Percentiles rank a stretch among this genome's conserved stretches.
Evolutionary conservation across 1,284 basidiomycete genomes (phyloP).

Genomic region (Takashimella koratensis): DNA sequence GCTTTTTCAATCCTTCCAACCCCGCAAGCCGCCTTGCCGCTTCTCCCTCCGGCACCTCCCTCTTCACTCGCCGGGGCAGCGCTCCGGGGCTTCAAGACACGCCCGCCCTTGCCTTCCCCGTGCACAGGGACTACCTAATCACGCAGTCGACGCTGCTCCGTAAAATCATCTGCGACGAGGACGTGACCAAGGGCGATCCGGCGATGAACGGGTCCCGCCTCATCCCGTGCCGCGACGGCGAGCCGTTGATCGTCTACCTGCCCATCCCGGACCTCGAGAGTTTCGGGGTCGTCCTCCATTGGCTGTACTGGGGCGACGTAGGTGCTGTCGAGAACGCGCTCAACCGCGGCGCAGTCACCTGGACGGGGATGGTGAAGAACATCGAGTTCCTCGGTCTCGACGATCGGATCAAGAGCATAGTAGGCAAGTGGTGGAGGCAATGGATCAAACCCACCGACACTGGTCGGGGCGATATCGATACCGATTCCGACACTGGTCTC

Average conservation of each 20-base stretch:
- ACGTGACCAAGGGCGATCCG: constrained; percentile 6
- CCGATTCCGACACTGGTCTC: background rate
- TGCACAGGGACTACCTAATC: constrained; percentile 47
- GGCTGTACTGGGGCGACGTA: constrained; percentile 47
- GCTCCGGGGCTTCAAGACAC: background rate
- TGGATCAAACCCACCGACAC: constrained; percentile 35
- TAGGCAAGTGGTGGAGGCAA: constrained; percentile 46
- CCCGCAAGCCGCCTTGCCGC: too few species aligned
- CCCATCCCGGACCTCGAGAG: constrained; percentile 46
- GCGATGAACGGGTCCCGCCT: constrained; percentile 11
- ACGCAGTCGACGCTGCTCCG: constrained; percentile 45
- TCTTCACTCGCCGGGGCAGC: background rate
- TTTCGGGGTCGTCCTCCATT: constrained; percentile 45
- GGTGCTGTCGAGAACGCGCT: constrained; percentile 36
- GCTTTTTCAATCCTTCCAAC: background rate
- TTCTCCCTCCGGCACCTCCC: background rate
- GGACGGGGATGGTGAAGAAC: constrained; percentile 47
- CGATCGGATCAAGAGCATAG: constrained; percentile 39
- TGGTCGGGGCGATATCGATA: too few species aligned
- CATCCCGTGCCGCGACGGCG: constrained; percentile 6
- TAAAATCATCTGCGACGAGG: constrained; percentile 27
- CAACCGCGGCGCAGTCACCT: constrained; percentile 33
- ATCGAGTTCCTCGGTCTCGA: constrained; percentile 47
- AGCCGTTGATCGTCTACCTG: constrained; percentile 31
- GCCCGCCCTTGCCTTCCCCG: constrained; percentile 35